phyloP scores from a whole-genome alignment of 768 basidiomycete genomes.

The Lyophyllum semitale region DNA sequence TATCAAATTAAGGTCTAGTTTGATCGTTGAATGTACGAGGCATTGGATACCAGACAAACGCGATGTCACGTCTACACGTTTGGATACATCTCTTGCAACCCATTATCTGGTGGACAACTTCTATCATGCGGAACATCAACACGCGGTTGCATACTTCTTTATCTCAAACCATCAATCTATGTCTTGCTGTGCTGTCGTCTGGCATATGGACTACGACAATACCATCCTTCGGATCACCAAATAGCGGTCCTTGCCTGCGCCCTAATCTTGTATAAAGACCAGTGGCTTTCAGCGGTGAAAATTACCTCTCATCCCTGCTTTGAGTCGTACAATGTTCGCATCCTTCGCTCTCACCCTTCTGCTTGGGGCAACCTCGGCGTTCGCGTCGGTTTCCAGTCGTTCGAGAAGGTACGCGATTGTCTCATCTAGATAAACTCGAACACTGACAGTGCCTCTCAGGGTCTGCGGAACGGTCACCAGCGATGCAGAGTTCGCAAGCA shows the following conservation, averaged over 20 bases:
- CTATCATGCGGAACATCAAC: slow-evolving; percentile 13
- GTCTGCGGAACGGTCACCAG: slow-evolving; percentile 40
- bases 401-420: slow-evolving; percentile 16
- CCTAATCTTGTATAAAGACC: slow-evolving; percentile 4
- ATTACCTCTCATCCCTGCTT: slow-evolving; percentile 8
- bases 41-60: too few species aligned
- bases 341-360: slow-evolving; percentile 27
- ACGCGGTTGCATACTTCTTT: slow-evolving; percentile 16
- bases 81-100: not conserved
- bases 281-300: not conserved
- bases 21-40: not conserved
- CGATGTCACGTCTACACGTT: not conserved
- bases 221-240: slow-evolving; percentile 3
- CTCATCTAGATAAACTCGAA: not conserved
- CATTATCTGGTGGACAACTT: not conserved
- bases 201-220: not conserved
- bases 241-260: not conserved
- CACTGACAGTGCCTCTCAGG: slow-evolving; percentile 17
- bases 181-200: slow-evolving; percentile 3
- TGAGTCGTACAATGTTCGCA: slow-evolving; percentile 26
- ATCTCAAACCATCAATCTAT: slow-evolving; percentile 6
- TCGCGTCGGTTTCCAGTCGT: slow-evolving; percentile 27
- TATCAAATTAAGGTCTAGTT: not conserved
- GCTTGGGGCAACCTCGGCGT: slow-evolving; percentile 26
- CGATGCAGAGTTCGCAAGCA: slow-evolving; percentile 31